A percentile compares a stretch with the other conserved stretches of the same genome.
These are phyloP conservation scores for Clavispora fructus DNA, from an alignment of 805 yeast species.

Conservation along the genomic window DNA sequence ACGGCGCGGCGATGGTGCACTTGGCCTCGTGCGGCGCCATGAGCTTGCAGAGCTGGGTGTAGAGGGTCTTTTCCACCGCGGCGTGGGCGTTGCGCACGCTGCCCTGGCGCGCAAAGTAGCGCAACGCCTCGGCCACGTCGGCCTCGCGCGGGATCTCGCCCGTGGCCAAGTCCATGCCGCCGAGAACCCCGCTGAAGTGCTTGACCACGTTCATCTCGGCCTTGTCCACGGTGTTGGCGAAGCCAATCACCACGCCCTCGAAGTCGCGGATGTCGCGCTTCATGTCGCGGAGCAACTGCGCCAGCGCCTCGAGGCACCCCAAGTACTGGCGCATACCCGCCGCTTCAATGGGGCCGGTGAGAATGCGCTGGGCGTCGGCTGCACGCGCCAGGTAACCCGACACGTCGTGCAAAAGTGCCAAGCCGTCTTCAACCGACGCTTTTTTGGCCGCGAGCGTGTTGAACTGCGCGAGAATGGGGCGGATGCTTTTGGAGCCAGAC, in stretches of 20 bases:
- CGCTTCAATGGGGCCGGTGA: constrained; percentile 30
- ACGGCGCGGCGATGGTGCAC: constrained; percentile 45
- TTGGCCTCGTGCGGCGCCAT: constrained; percentile 36
- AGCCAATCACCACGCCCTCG: constrained; percentile 60
- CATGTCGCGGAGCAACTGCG: constrained; percentile 42
- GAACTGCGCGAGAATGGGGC: constrained; percentile 66
- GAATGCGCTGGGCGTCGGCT: constrained; percentile 33
- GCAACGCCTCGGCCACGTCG: constrained; percentile 9
- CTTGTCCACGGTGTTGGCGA: constrained; percentile 49
- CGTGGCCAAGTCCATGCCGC: constrained; percentile 2
- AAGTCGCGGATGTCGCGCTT: constrained; percentile 45
- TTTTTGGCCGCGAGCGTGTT: constrained; percentile 51
- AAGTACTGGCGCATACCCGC: constrained; percentile 36
- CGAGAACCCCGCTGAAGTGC: constrained; percentile 35
- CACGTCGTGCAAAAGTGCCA: constrained; percentile 47
- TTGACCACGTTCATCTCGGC: constrained; percentile 52
- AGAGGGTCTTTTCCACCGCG: constrained; percentile 10
- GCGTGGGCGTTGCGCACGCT: constrained; percentile 10
- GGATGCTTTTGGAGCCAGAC: constrained; percentile 56
- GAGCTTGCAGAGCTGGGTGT: constrained; percentile 2
- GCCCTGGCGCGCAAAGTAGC: constrained; percentile 8
- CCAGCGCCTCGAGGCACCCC: constrained; percentile 32
- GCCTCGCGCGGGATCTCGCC: constrained; percentile 4
- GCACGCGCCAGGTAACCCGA: constrained; percentile 45
- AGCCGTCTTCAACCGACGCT: constrained; percentile 51